Evolutionary conservation across 352 stramenopile genomes (phyloP), one percentile per base, ranked within the genome.

Genomic region (Phytophthora pistaciae): DNA sequence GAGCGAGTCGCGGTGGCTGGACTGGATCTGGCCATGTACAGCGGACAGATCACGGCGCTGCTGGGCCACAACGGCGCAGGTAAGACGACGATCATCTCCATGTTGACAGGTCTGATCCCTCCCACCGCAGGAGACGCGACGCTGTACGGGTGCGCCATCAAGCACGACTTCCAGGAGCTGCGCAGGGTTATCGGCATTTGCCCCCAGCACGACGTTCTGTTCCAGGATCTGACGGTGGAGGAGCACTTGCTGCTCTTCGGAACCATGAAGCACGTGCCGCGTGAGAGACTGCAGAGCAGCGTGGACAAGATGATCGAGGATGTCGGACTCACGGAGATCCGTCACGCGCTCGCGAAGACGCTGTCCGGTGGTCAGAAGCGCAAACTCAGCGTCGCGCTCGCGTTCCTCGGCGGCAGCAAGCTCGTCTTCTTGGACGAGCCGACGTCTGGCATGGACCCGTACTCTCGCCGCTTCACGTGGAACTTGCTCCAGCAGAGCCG

Each of bases 121-220:
- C 76, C 86, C 5, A 83, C 83, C 0, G 57, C 74, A 3, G 93
- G 92, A 53, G 81, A 94, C 53, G 93, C 88, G 2, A 85, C 69
- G 13, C 60, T 98, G 20, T 82, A 84, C 23, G 93, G 93, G 5
- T 79, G 81, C 4, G 95, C 89, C 5, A 82, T 98, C 13, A 72
- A 67, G 53, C 46, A 77, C 20, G 79, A 99, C 57, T 91, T 99
- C 68, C 58, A 86, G 29, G 72, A 90, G 29, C 84, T 99, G 13
- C 92, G 97, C 7, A 74, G 97, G 57, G 83, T 97, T 56, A 91
- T 99, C 62, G 97, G 96, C 48, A 93, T 99, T 56, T 99, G 98
- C 70, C 90, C 98, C 6, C 98, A 99, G 78, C 95, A 99, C 72
- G 96, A 99, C 74, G 97, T 98, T 42, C 78, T 99, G 0, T 99